Percentiles rank a stretch among this genome's conserved stretches.
Evolutionary conservation across 2,329 filamentous ascomycete species (phyloP).

Genomic region (Hyphodiscus sp.): DNA sequence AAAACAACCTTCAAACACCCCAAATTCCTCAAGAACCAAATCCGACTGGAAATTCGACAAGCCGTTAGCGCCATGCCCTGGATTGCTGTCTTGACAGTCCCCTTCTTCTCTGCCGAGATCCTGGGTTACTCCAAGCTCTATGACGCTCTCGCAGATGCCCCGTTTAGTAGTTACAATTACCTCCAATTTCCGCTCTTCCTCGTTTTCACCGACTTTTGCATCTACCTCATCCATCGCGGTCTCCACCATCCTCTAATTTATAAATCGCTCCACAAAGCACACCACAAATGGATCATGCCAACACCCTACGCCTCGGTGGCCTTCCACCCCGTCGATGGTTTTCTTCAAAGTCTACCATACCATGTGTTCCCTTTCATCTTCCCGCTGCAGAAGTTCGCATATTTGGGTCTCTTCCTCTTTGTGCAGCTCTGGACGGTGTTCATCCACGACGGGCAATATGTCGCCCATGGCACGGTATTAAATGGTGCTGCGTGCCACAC

Average conservation of each 20-base stretch:
- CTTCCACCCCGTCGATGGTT: constrained; percentile 92
- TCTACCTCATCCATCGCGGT: constrained; percentile 87
- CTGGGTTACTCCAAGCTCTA: constrained; percentile 84
- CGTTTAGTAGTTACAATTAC: constrained; percentile 70
- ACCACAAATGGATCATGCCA: constrained; percentile 99
- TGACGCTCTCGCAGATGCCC: constrained; percentile 68
- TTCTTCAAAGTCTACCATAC: constrained; percentile 81
- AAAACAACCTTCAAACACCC: constrained; percentile 84
- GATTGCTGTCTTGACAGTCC: constrained; percentile 76
- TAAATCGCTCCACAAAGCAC: constrained; percentile 88
- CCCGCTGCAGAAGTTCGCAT: constrained; percentile 85
- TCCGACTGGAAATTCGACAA: constrained; percentile 77
- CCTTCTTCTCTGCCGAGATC: constrained; percentile 77
- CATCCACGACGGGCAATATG: constrained; percentile 93
- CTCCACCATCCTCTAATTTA: constrained; percentile 77
- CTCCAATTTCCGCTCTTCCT: constrained; percentile 85
- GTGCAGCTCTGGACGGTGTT: constrained; percentile 97
- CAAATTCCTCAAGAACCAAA: constrained; percentile 92
- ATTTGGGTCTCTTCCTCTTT: constrained; percentile 78
- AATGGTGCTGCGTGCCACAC: constrained; percentile 95
- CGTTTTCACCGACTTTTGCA: constrained; percentile 79
- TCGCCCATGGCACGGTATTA: constrained; percentile 82
- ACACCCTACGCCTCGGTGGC: constrained; percentile 88
- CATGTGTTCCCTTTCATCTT: constrained; percentile 91
- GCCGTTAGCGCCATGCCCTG: constrained; percentile 69